Percentiles rank a stretch among this genome's conserved stretches.
These are phyloP conservation scores for Yamadazyma siamensis DNA, from an alignment of 1,139 yeast genomes.

Conservation along the genomic window DNA sequence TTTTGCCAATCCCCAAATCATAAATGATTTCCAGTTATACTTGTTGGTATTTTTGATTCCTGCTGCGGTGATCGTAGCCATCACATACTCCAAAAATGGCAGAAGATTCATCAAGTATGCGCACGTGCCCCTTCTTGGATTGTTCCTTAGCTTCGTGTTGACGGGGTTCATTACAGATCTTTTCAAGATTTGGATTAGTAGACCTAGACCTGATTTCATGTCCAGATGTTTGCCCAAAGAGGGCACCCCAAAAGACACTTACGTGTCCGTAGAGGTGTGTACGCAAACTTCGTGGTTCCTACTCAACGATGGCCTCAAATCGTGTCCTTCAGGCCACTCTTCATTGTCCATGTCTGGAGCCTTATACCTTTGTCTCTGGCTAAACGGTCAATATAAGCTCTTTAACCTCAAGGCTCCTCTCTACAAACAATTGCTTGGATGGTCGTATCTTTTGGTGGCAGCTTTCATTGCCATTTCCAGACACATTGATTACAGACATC, in stretches of 20 bases:
- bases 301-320: conserved; percentile 42
- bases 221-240: conserved; percentile 36
- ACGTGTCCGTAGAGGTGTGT: conserved; percentile 38
- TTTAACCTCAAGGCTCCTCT: conserved; percentile 10
- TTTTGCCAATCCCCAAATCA: conserved; percentile 42
- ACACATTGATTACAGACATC: conserved; percentile 45
- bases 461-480: conserved; percentile 36
- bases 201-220: conserved; percentile 46
- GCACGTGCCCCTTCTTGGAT: conserved; percentile 23
- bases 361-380: conserved; percentile 39
- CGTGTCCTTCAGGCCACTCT: conserved; percentile 48
- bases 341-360: conserved; percentile 41
- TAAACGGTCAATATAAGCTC: conserved; percentile 32
- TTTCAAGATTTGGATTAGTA: conserved; percentile 44
- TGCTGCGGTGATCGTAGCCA: conserved; percentile 13
- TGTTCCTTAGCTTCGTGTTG: conserved; percentile 20
- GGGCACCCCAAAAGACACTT: conserved; percentile 26
- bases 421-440: conserved; percentile 13
- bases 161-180: conserved; percentile 34
- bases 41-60: conserved; percentile 24
- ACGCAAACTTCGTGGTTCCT: conserved; percentile 35
- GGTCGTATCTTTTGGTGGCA: conserved; percentile 29
- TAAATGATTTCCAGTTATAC: conserved; percentile 27
- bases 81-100: conserved; percentile 5
- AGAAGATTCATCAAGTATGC: conserved; percentile 13